Evolutionary conservation across 192 early-diverging fungal species (phyloP).

Genomic region (Coemansia sp.): DNA sequence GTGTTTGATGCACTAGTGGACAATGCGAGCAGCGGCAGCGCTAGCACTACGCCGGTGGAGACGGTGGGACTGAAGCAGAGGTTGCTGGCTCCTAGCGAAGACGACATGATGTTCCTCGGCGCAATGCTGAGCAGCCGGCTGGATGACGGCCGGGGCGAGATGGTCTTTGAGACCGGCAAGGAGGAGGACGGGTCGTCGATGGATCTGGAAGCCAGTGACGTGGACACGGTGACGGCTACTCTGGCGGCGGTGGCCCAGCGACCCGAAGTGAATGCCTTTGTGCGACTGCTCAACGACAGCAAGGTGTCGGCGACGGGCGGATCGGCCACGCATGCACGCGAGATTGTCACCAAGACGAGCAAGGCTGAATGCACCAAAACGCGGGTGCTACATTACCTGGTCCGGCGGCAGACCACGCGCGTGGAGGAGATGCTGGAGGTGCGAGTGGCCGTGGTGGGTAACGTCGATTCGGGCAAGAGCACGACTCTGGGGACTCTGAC

Average conservation of each 20-base stretch:
- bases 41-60: neutral
- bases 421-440: constrained; percentile 81
- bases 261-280: constrained; percentile 15
- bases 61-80: constrained; percentile 37
- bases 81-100: constrained; percentile 38
- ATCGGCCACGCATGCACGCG: constrained; percentile 11
- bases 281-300: constrained; percentile 27
- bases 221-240: constrained; percentile 34
- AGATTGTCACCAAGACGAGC: constrained; percentile 2
- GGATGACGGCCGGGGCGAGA: constrained; percentile 62
- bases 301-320: neutral
- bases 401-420: constrained; percentile 63
- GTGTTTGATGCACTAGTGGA: constrained; percentile 43
- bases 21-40: constrained; percentile 12
- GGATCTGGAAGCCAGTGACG: constrained; percentile 54
- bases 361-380: neutral
- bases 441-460: constrained; percentile 84
- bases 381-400: constrained; percentile 38
- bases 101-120: constrained; percentile 46
- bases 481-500: constrained; percentile 88
- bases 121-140: constrained; percentile 46
- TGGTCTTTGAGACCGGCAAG: constrained; percentile 68
- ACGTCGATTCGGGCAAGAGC: constrained; percentile 83
- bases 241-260: constrained; percentile 24
- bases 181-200: constrained; percentile 70